A percentile compares a stretch with the other conserved stretches of the same genome.
These are phyloP conservation scores for Mrakiaceae sp. DNA, from an alignment of 1,284 basidiomycete genomes.

Conservation along the genomic window DNA sequence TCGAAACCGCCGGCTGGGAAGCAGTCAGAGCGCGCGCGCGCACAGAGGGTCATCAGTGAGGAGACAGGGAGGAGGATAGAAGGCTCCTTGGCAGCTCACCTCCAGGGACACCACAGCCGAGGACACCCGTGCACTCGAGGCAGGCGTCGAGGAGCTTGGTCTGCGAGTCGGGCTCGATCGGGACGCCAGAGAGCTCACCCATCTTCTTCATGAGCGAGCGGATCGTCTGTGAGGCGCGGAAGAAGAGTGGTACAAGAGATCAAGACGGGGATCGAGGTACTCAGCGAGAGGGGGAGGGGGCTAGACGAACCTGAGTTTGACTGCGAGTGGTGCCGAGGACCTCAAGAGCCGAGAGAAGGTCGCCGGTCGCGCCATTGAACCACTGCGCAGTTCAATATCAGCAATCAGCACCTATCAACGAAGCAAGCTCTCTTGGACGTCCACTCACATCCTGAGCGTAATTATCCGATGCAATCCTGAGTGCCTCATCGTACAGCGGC, in stretches of 20 bases:
- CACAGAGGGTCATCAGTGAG: slow-evolving; percentile 19
- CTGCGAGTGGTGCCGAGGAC: slow-evolving; percentile 3
- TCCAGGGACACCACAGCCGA: slow-evolving; percentile 92
- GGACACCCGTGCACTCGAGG: slow-evolving; percentile 61
- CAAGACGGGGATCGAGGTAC: not conserved
- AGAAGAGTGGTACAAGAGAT: not conserved
- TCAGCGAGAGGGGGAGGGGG: not conserved
- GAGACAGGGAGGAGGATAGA: slow-evolving; percentile 5
- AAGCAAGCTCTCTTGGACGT: too few species aligned
- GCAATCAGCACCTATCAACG: too few species aligned
- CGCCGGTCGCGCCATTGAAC: too few species aligned
- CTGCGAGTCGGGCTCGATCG: slow-evolving; percentile 86
- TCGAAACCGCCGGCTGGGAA: slow-evolving; percentile 84
- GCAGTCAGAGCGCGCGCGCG: not conserved
- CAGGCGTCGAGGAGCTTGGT: slow-evolving; percentile 76
- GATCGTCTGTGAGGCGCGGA: slow-evolving; percentile 47
- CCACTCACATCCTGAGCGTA: slow-evolving; percentile 21
- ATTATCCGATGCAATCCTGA: slow-evolving; percentile 10
- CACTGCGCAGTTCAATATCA: too few species aligned
- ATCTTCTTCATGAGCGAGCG: slow-evolving; percentile 75
- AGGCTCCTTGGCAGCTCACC: slow-evolving; percentile 44
- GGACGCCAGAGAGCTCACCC: slow-evolving; percentile 66
- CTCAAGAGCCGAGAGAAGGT: not conserved
- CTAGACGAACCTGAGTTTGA: not conserved
- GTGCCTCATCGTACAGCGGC: slow-evolving; percentile 25